Evolutionary conservation across 352 stramenopile genomes (phyloP), one percentile per base, ranked within the genome.

Genomic region (Peronospora destructor): DNA sequence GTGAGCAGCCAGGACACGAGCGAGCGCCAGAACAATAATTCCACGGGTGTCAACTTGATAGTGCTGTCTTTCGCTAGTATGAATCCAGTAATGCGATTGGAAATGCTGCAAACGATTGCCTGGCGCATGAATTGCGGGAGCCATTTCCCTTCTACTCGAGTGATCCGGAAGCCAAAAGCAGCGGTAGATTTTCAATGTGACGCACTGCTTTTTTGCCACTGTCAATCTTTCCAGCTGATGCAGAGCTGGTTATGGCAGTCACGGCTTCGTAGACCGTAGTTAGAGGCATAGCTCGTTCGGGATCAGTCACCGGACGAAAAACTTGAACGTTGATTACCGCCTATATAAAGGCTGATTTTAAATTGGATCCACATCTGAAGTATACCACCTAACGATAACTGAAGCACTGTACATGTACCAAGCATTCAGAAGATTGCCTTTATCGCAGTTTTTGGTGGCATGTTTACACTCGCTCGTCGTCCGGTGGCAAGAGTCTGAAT

Each of bases 21-120:
- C 4, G 68, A 78, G 11, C 71, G 73, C 75, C 75, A 89, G 49
- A 85, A 89, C 40, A 87, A 58, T 14, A 59, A 74, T 50, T 89
- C 75, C 50, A 84, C 74, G 11, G 67, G 64, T 29, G 73, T 59
- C 50, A 89, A 61, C n/a, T 66, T 68, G 30, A 68, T 60, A 8
- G 63, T 59, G 30, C 61, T 64, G 29, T 70, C 73, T 51, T 85
- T 84, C 59, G 80, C 62, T 26, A 85, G 45, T 12, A 69, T 51
- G 48, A 71, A 28, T 6, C 63, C 63, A 5, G 47, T 44, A 19
- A 68, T 53, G 16, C 63, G 63, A 38, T 71, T 66, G 54, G 52
- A 46, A 17, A 71, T 34, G 33, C 55, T 63, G 28, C 59, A 46
- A 35, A 58, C 49, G 11, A 71, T 46, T 10, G 54, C 42, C 14